Evolutionary conservation across 805 yeast species (phyloP), one percentile per base, ranked within the genome.

Genomic region (Yarrowia porcina): DNA sequence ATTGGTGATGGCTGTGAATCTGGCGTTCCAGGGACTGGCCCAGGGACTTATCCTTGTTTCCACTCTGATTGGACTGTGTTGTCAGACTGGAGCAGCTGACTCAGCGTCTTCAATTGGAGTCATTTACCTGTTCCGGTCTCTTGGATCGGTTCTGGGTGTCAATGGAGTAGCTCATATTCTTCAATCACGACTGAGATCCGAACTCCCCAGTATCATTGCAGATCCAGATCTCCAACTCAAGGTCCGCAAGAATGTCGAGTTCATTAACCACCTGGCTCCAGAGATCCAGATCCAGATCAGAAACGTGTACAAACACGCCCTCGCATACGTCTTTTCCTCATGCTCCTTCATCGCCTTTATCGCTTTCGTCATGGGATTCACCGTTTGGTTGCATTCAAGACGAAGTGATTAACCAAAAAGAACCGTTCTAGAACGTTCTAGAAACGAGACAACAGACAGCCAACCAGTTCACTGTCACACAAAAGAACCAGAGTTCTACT

Each of bases 41-140:
- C 54, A 42, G 25, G 63, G 63, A 4, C 32, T 59, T 12, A 35
- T 44, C 25, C 54, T 59, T 13, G 54, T 45, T 8, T 44, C 63
- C 2, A 44, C 54, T 0, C 44, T 59, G n/a, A 36, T 59, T 44
- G 63, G 63, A 5, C 54, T 59, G 12, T 25, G 32, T 17, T 32
- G 52, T 23, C 35, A 32, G 9, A 36, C 36, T 4, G 54, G 54
- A 27, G 25, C 42, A 2, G 54, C 33, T 9, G 42, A 59, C 44
- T 33, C 52, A 5, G 63, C 63, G n/a, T 44, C 63, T 6, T 42
- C 63, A 41, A 59, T 45, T 11, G 63, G 63, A 28, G 54, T 59
- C 44, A 32, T 33, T n/a, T 59, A 59, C 56, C 54, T 59, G 27
- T 59, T 59, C 28, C 21, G 63, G 18, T 59, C 63, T 2, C 35